Base-by-base conservation (phyloP, 1,284 basidiomycete species). In the Tremellales sp. region DNA sequence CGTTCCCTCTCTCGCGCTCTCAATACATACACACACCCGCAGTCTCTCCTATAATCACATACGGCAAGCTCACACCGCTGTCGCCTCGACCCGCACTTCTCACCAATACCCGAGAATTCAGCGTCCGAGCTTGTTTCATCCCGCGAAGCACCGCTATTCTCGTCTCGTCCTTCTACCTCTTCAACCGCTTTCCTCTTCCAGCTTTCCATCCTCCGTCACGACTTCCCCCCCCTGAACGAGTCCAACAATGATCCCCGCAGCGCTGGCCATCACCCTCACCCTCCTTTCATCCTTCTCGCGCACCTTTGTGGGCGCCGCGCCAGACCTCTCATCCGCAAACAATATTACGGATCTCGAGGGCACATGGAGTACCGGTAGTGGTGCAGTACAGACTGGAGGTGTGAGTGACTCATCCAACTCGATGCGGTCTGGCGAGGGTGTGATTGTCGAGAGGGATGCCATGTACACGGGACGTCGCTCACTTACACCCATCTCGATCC, bases 301-400 rank as follows among this genome's bases (percentile, higher is more conserved):
- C 14, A 26, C 55, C n/a, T 18, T 34, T 13, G 45, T 53, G 7
- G 10, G 28, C 14, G 65, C 63, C 1, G 60, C 65, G 40, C 60
- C 59, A 22, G 63, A 70, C 48, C 38, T 69, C 19, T 55, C 56
- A 12, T 45, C 53, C 2, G 58, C 60, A 18, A 70, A 82, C 71
- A 89, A 88, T 61, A 75, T 78, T 2, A 86, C 86, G 1, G 44
- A 74, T 43, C 74, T 95, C 43, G 57, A 68, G 24, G 92, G 92
- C 0, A 92, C 89, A 18, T 97, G 92, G 92, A 79, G 79, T 44
- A 84, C 86, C 33, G 88, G 88, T 18, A 82, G 80, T 57, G 77
- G 79, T 57, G 75, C 79, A 27, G 90, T 95, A 28, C 36, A 78
- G 13, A 94, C 92, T 14, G 92, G 92, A 32, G 31, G 82, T n/a